Conservation (phyloP, 805 yeast genomes). For the Ogataea dorogensis region DNA sequence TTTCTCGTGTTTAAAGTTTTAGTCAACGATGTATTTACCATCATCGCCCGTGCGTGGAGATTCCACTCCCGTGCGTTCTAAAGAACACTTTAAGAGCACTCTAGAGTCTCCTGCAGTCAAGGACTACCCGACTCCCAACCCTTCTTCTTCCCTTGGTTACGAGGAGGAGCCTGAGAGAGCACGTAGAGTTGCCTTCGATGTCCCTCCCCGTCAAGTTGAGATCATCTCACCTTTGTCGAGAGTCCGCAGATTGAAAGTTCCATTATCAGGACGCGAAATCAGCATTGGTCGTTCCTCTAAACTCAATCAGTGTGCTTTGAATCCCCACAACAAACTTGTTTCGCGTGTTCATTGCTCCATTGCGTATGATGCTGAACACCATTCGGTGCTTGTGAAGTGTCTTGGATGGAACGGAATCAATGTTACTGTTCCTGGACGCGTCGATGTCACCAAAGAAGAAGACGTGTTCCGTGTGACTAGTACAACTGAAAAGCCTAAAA, state of each 20-base stretch:
- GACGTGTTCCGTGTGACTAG: constrained; percentile 21
- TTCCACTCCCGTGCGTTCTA: constrained; percentile 7
- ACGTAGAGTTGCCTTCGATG: constrained; percentile 16
- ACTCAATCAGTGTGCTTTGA: constrained; percentile 50
- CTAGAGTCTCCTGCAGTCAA: neutral
- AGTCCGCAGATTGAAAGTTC: constrained; percentile 41
- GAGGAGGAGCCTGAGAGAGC: constrained; percentile 17
- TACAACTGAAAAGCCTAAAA: constrained; percentile 12
- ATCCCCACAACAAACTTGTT: constrained; percentile 51
- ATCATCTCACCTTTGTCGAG: constrained; percentile 38
- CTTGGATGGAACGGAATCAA: constrained; percentile 80
- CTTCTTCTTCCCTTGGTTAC: constrained; percentile 53
- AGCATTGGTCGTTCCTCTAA: constrained; percentile 69
- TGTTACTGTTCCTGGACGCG: constrained; percentile 55
- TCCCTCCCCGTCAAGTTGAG: constrained; percentile 15
- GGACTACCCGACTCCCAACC: constrained; percentile 70
- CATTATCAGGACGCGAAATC: constrained; percentile 37
- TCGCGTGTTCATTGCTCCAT: constrained; percentile 66
- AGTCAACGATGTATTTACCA: constrained; percentile 27
- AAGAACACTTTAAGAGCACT: neutral
- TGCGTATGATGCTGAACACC: constrained; percentile 39
- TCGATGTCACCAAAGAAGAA: constrained; percentile 28
- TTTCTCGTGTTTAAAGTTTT: constrained; percentile 5
- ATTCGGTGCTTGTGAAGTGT: constrained; percentile 58
- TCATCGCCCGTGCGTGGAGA: constrained; percentile 32